These are phyloP conservation scores for Orychophragmus violaceus DNA, from an alignment of 345 rosid genomes.

Conservation along the genomic window DNA sequence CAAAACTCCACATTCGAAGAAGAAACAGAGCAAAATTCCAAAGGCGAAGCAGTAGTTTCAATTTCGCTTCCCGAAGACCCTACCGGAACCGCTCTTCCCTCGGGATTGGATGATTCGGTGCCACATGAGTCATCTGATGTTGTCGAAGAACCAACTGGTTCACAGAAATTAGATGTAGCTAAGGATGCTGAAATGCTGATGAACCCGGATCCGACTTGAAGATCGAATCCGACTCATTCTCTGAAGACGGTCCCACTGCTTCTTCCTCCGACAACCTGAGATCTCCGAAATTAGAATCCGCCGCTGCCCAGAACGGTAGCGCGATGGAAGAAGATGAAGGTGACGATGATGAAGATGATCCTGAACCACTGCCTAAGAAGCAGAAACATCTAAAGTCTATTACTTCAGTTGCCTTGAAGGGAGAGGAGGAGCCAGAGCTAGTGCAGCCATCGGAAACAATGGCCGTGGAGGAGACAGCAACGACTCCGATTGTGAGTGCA, in stretches of 20 bases:
- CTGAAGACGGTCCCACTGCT: conserved; percentile 61
- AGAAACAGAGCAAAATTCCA: no score
- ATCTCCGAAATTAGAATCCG: conserved; percentile 34
- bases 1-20: no score
- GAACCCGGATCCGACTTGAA: conserved; percentile 27
- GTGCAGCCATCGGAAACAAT: conserved; percentile 14
- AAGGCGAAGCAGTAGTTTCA: background rate
- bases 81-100: background rate
- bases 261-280: conserved; percentile 72
- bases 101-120: background rate
- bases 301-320: background rate
- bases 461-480: background rate
- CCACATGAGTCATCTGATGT: background rate
- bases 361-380: conserved; percentile 53
- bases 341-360: conserved; percentile 55
- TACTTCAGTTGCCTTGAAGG: conserved; percentile 13
- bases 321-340: conserved; percentile 35
- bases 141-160: conserved; percentile 11
- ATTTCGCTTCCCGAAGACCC: background rate
- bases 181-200: no score
- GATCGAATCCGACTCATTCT: conserved; percentile 46
- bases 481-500: background rate
- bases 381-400: conserved; percentile 50
- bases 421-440: conserved; percentile 13
- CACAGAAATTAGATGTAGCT: conserved; percentile 13